phyloP scores from a whole-genome alignment of 2,329 filamentous ascomycete genomes.

The Aspergillus brasiliensis region DNA sequence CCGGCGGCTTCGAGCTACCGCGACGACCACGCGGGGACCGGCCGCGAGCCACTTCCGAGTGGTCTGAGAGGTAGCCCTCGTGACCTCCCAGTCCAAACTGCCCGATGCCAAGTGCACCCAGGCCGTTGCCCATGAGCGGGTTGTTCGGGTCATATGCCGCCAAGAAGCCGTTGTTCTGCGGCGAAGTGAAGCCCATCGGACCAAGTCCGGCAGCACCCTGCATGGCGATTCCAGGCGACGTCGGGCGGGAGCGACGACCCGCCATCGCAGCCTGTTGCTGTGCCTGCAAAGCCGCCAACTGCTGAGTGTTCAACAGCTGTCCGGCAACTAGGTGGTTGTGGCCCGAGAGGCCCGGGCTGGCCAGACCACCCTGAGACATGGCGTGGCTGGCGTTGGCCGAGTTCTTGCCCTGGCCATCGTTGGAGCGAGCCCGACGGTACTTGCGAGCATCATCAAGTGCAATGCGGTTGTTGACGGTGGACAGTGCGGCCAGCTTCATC shows the following conservation, averaged over 20 bases:
- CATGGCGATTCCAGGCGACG: conserved; percentile 83
- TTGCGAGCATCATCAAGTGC: conserved; percentile 96
- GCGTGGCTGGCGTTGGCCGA: conserved; percentile 54
- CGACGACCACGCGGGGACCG: conserved; percentile 88
- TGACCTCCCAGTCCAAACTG: conserved; percentile 70
- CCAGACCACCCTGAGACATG: conserved; percentile 65
- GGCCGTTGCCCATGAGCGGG: conserved; percentile 69
- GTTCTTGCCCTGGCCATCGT: conserved; percentile 64
- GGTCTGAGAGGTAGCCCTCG: conserved; percentile 90
- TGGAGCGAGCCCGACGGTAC: conserved; percentile 87
- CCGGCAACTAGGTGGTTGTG: conserved; percentile 84
- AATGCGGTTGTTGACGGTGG: conserved; percentile 97
- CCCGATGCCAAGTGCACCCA: conserved; percentile 70
- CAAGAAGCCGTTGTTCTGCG: conserved; percentile 92
- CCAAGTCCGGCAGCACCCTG: conserved; percentile 62
- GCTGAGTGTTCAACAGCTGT: conserved; percentile 81
- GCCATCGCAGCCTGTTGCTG: conserved; percentile 61
- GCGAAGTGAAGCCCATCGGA: conserved; percentile 74
- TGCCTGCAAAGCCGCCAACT: conserved; percentile 78
- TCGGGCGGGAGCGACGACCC: conserved; percentile 79
- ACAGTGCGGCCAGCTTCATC: conserved; percentile 96
- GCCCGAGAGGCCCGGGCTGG: conserved; percentile 64
- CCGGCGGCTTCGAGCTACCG: conserved; percentile 94
- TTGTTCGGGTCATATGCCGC: conserved; percentile 78
- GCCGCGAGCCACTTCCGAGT: conserved; percentile 86